Evolutionary conservation across 805 yeast species (phyloP).

Genomic region (Kodamaea fukazawae): DNA sequence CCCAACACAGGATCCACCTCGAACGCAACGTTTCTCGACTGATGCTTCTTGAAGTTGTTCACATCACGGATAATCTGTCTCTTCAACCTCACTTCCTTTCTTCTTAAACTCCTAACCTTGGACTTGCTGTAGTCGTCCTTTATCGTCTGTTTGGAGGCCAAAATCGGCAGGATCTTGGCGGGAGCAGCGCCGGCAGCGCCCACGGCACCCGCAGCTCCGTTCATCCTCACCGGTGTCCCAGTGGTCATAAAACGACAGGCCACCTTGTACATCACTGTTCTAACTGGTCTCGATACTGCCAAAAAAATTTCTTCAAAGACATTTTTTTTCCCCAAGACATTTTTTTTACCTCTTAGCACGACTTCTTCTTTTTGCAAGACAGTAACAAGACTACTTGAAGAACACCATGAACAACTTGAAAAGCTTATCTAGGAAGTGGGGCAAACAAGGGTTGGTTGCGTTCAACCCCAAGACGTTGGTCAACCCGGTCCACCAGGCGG

Average conservation of each 20-base stretch:
- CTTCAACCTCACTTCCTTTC: constrained; percentile 40
- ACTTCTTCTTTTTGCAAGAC: not conserved
- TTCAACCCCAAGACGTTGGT: constrained; percentile 14
- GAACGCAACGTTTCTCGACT: constrained; percentile 29
- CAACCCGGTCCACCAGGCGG: constrained; percentile 16
- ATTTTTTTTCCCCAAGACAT: too few relatives aligned
- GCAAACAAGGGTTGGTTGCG: constrained; percentile 11
- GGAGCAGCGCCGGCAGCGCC: too few relatives aligned
- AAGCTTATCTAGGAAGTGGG: constrained; percentile 17
- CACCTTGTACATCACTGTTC: constrained; percentile 8
- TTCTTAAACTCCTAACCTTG: constrained; percentile 32
- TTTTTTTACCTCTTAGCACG: constrained; percentile 10
- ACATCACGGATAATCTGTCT: constrained; percentile 40
- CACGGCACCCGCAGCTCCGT: too few relatives aligned
- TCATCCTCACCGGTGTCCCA: constrained; percentile 12
- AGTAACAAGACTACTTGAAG: not conserved
- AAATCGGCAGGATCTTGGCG: constrained; percentile 19
- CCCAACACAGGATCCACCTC: constrained; percentile 85
- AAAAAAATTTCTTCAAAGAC: constrained; percentile 6
- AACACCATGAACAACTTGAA: constrained; percentile 3
- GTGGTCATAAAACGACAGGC: constrained; percentile 19
- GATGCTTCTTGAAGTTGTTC: constrained; percentile 41
- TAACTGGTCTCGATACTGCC: not conserved
- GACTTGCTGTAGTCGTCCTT: constrained; percentile 31
- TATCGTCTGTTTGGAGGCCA: constrained; percentile 39